Conservation (phyloP, 768 basidiomycete genomes). For the Scleroderma citrinum region DNA sequence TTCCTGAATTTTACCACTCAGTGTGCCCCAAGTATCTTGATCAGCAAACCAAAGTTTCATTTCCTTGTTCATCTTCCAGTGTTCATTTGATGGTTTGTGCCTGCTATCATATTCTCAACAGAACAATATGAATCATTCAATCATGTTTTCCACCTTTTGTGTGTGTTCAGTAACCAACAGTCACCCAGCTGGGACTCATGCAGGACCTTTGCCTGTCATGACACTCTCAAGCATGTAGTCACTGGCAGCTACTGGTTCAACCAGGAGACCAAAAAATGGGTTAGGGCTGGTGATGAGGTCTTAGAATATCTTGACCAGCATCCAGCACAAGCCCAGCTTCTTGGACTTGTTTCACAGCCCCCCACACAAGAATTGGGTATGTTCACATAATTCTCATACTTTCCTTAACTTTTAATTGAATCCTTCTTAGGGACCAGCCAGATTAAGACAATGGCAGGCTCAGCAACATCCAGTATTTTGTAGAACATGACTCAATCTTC, state of each 20-base stretch:
- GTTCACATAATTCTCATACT: no score
- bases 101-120: slow-evolving; percentile 24
- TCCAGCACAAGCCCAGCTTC: no score
- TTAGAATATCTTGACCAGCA: no score
- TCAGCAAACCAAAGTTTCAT: slow-evolving; percentile 29
- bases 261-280: background rate
- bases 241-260: slow-evolving; percentile 12
- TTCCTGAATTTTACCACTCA: slow-evolving; percentile 15
- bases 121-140: slow-evolving; percentile 26
- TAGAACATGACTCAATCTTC: no score
- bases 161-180: slow-evolving; percentile 25
- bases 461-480: no score
- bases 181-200: slow-evolving; percentile 24
- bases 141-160: slow-evolving; percentile 19
- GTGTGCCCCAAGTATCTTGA: slow-evolving; percentile 20
- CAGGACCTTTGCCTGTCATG: slow-evolving; percentile 4
- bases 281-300: background rate
- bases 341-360: no score
- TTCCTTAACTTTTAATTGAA: no score
- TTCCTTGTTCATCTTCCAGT: slow-evolving; percentile 24
- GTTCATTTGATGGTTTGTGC: slow-evolving; percentile 24
- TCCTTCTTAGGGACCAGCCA: no score
- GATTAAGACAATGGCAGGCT: no score
- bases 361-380: no score
- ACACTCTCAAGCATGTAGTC: slow-evolving; percentile 11